A percentile compares a stretch with the other conserved stretches of the same genome.
Conservation (phyloP, 108 stramenopile species). For the Nitzschia inconspicua region DNA sequence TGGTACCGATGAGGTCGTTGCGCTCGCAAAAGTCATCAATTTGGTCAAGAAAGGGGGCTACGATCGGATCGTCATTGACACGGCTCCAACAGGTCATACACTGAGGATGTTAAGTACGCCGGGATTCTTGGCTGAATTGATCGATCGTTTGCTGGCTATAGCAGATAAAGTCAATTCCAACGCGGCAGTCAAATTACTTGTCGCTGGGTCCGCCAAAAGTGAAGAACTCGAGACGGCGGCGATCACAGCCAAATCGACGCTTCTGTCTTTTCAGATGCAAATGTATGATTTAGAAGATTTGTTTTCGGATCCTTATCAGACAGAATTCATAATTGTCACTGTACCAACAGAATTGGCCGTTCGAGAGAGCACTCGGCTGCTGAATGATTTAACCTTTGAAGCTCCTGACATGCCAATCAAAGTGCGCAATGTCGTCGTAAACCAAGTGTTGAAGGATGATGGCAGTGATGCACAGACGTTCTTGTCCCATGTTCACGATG, state of each 20-base stretch:
- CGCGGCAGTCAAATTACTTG: conserved; percentile 58
- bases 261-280: conserved; percentile 79
- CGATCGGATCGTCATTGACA: conserved; percentile 92
- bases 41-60: conserved; percentile 79
- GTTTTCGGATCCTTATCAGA: conserved; percentile 75
- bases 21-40: conserved; percentile 87
- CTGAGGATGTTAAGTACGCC: conserved; percentile 88
- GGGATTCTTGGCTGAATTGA: conserved; percentile 74
- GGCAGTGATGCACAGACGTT: conserved; percentile 42
- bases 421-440: conserved; percentile 80
- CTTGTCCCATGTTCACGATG: conserved; percentile 29
- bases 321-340: conserved; percentile 91
- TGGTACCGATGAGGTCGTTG: conserved; percentile 93
- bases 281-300: conserved; percentile 91
- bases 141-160: conserved; percentile 68
- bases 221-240: conserved; percentile 64
- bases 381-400: conserved; percentile 87
- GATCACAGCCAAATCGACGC: conserved; percentile 59
- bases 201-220: conserved; percentile 25
- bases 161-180: conserved; percentile 74
- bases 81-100: conserved; percentile 97
- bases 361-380: conserved; percentile 75
- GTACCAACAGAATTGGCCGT: conserved; percentile 87
- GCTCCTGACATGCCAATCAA: conserved; percentile 84
- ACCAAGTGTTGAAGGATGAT: conserved; percentile 77